Evolutionary conservation across 441 rosid genomes (phyloP).

Genomic region (Pelargonium citronellum): DNA sequence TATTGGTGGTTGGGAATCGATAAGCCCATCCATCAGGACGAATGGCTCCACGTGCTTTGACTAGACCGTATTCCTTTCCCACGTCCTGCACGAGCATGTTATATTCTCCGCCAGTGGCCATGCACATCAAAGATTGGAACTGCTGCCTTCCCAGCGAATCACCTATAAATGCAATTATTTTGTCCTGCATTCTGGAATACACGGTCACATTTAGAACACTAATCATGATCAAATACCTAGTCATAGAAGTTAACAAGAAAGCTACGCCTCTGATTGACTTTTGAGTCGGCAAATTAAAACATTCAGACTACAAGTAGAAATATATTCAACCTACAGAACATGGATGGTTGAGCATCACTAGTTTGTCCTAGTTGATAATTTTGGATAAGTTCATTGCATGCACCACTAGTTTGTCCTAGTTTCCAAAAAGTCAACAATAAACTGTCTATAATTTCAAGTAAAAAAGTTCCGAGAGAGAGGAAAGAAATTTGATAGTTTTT

Average conservation of each 20-base stretch:
- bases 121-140: slow-evolving; percentile 68
- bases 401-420: no score
- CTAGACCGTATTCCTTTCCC: slow-evolving; percentile 51
- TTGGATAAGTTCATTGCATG: no score
- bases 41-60: slow-evolving; percentile 38
- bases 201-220: slow-evolving; percentile 3
- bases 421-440: no score
- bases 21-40: slow-evolving; percentile 73
- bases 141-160: slow-evolving; percentile 75
- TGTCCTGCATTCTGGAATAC: slow-evolving; percentile 57
- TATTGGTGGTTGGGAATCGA: slow-evolving; percentile 51
- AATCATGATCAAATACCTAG: no score
- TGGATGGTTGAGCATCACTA: no score
- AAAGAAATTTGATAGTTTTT: background rate
- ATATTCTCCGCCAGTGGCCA: slow-evolving; percentile 55
- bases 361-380: no score
- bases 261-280: no score
- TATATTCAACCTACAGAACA: no score
- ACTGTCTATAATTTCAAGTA: background rate
- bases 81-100: slow-evolving; percentile 52
- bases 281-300: no score
- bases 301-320: no score
- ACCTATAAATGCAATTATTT: slow-evolving; percentile 68
- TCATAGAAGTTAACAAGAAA: no score
- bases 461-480: background rate